Evolutionary conservation across 441 rosid species (phyloP).

Genomic region (Bruguiera hainesii): DNA sequence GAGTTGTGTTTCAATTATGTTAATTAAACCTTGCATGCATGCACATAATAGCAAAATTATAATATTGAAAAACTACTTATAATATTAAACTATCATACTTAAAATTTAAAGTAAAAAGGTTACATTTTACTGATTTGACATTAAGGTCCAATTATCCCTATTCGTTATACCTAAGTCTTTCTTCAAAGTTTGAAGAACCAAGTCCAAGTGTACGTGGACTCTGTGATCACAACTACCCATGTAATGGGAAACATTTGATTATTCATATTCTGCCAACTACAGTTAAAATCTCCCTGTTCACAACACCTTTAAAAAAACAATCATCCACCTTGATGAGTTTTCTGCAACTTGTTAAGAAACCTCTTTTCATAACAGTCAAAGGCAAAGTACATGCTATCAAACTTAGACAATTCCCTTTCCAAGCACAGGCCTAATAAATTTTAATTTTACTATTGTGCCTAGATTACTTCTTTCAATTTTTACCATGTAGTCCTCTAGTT

Average conservation of each 20-base stretch:
- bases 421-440: too few species aligned
- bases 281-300: not conserved
- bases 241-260: not conserved
- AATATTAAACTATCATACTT: too few species aligned
- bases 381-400: not conserved
- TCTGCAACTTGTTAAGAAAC: not conserved
- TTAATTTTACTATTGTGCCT: too few species aligned
- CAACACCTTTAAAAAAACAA: not conserved
- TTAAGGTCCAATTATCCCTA: too few species aligned
- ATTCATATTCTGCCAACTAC: not conserved
- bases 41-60: too few species aligned
- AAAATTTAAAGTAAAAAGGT: too few species aligned
- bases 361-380: not conserved
- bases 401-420: not conserved
- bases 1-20: accelerated
- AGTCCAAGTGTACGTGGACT: not conserved
- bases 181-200: not conserved
- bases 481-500: too few species aligned
- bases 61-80: too few species aligned
- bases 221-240: not conserved
- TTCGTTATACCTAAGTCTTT: too few species aligned
- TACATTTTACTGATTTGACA: too few species aligned
- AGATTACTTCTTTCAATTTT: too few species aligned
- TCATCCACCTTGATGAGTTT: not conserved
- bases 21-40: too few species aligned